Conservation (phyloP, 164 flowering plant species). For the Vitis amurensis region DNA sequence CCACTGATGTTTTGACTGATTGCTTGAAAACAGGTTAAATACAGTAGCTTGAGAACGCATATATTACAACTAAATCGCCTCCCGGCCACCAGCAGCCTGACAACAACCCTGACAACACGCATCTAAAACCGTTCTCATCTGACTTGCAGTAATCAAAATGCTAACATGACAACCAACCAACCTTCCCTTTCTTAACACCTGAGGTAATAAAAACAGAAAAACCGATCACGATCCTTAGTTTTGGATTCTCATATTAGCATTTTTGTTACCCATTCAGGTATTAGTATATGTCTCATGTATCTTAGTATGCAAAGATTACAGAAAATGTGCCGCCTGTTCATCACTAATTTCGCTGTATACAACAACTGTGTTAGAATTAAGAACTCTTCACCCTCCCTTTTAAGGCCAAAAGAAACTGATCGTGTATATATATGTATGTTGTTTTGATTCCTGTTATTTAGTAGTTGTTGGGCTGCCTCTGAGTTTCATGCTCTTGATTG, state of each 20-base stretch:
- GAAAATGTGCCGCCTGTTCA: background rate
- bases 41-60: slow-evolving; percentile 51
- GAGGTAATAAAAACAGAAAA: slow-evolving; percentile 14
- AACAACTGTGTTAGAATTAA: background rate
- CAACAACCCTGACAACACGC: slow-evolving; percentile 12
- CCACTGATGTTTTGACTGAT: background rate
- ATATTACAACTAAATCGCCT: slow-evolving; percentile 33
- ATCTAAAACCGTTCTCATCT: slow-evolving; percentile 39
- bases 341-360: slow-evolving; percentile 19
- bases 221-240: slow-evolving; percentile 7
- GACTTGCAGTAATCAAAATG: slow-evolving; percentile 11
- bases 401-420: slow-evolving; percentile 10
- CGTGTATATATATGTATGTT: slow-evolving; percentile 21
- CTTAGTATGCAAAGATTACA: slow-evolving; percentile 6
- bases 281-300: background rate
- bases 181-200: slow-evolving; percentile 13
- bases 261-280: slow-evolving; percentile 12
- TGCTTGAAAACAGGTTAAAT: slow-evolving; percentile 32
- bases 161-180: slow-evolving; percentile 27
- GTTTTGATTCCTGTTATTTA: background rate
- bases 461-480: slow-evolving; percentile 5
- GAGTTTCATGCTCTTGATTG: background rate
- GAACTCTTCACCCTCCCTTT: background rate
- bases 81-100: slow-evolving; percentile 29
- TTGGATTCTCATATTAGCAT: slow-evolving; percentile 10